Evolutionary conservation across 2,329 filamentous ascomycete species (phyloP).

Genomic region (Aspergillus eucalypticola): DNA sequence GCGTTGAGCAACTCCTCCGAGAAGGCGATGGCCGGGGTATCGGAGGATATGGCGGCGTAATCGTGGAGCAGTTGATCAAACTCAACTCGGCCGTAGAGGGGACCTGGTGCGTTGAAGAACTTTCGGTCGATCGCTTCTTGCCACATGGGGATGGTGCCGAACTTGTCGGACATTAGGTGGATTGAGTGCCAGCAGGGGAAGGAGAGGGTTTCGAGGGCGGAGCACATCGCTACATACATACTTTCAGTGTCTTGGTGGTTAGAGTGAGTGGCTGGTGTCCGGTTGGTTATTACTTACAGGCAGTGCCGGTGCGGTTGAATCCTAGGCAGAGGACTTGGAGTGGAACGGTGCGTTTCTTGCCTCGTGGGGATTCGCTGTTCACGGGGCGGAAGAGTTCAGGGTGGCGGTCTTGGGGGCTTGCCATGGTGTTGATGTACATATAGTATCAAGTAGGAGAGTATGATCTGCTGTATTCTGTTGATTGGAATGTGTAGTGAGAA

Average conservation of each 20-base stretch:
- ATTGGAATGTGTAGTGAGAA: too few relatives aligned
- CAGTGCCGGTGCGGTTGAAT: constrained; percentile 9
- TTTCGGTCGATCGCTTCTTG: constrained; percentile 61
- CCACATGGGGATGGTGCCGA: constrained; percentile 50
- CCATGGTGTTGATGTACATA: neutral
- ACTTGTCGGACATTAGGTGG: constrained; percentile 2
- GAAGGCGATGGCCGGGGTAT: constrained; percentile 21
- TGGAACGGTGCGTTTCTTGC: neutral
- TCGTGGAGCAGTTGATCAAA: constrained; percentile 12
- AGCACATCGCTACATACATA: constrained; percentile 17
- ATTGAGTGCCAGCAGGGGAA: constrained; percentile 12
- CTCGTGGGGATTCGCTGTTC: neutral
- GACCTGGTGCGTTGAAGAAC: constrained; percentile 53
- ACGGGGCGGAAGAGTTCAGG: constrained; percentile 1
- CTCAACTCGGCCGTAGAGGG: constrained; percentile 16
- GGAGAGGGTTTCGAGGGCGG: constrained; percentile 14
- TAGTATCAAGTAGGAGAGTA: too few relatives aligned
- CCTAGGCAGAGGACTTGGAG: neutral
- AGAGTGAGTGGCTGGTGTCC: too few relatives aligned
- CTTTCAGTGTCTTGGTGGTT: too few relatives aligned
- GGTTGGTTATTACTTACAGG: too few relatives aligned
- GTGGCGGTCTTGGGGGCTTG: constrained; percentile 3
- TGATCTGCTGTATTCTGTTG: too few relatives aligned
- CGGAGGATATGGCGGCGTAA: constrained; percentile 15
- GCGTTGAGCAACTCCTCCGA: constrained; percentile 27